A percentile compares a stretch with the other conserved stretches of the same genome.
Evolutionary conservation across 2,329 filamentous ascomycete species (phyloP).

Genomic region (Aureobasidium zeae): DNA sequence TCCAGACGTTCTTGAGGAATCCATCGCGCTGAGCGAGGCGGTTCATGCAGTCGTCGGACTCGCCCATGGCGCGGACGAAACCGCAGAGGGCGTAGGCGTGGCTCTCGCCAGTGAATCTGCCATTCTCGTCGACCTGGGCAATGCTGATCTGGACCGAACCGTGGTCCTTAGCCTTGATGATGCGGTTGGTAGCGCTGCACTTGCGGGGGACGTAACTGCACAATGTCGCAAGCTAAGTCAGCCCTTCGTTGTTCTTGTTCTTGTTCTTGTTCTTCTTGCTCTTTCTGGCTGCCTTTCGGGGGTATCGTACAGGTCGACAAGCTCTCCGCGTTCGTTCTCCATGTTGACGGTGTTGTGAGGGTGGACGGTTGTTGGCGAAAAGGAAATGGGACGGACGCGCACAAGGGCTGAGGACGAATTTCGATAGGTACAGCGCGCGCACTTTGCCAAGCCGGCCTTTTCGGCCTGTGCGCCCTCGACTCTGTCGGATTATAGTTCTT

Average conservation of each 20-base stretch:
- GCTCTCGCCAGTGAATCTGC: constrained; percentile 93
- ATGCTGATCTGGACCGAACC: constrained; percentile 94
- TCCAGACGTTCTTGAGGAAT: constrained; percentile 96
- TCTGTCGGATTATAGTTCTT: constrained; percentile 2
- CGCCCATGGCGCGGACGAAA: constrained; percentile 95
- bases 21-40: constrained; percentile 91
- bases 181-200: constrained; percentile 97
- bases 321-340: constrained; percentile 99
- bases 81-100: constrained; percentile 95
- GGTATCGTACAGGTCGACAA: constrained; percentile 85
- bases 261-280: not conserved
- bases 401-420: constrained; percentile 12
- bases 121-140: constrained; percentile 98
- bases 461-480: constrained; percentile 1
- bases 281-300: constrained; percentile 7
- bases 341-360: constrained; percentile 51
- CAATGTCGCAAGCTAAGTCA: constrained; percentile 16
- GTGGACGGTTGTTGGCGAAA: constrained; percentile 25
- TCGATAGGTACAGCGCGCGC: not conserved
- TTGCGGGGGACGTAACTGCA: constrained; percentile 93
- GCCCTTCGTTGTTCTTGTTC: not conserved
- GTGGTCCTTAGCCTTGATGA: constrained; percentile 99
- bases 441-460: not conserved
- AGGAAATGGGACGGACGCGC: constrained; percentile 14
- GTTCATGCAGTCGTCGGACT: constrained; percentile 96